Base-by-base conservation (phyloP, 1,284 basidiomycete genomes). In the Ceratobasidium sp. region DNA sequence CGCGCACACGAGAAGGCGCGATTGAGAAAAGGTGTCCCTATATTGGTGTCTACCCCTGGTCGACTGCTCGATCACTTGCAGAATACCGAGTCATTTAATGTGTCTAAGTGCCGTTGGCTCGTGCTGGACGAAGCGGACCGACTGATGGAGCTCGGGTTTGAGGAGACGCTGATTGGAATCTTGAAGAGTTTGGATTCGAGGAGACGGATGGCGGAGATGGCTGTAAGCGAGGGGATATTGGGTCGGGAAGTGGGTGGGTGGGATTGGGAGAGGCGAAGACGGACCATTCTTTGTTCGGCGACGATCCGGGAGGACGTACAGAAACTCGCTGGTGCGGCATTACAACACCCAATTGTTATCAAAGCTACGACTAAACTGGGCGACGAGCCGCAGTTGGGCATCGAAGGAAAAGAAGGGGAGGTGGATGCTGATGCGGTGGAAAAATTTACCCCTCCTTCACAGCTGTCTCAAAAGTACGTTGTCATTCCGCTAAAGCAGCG, bases 111-210 rank as follows among this genome's bases (percentile, higher is more conserved):
- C 80, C 90, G 95, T 71, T 99, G 97, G 95, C 87, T 99, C 19
- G 91, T 99, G 0, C 89, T 99, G 36, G 98, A 99, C 81, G 98
- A 99, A 84, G 97, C 98, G 1, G 98, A 99, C 84, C 86, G 97
- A 14, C 82, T 94, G 51, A 91, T 93, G 88, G 92, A 94, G 79
- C 85, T 90, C 51, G 88, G 89, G 0, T 89, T 90, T 75, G 89
- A 89, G 78, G 88, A 90, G 79, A 87, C 86, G 0, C 86, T 90
- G 74, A 89, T 88, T 62, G 96, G 95, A 0, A 98, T 99, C 79
- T 84, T 99, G 71, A 90, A 92, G 79, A 91, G 93, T 15, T 82
- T 98, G 17, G 94, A 97, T 74, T 94, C 94, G 0, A 87, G 95
- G 76, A 83, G 89, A 76, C 90, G 89, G 79, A 87, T 93, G 33